Conservation (phyloP, 2,329 filamentous ascomycete species). For the Sclerotinia subarctica region DNA sequence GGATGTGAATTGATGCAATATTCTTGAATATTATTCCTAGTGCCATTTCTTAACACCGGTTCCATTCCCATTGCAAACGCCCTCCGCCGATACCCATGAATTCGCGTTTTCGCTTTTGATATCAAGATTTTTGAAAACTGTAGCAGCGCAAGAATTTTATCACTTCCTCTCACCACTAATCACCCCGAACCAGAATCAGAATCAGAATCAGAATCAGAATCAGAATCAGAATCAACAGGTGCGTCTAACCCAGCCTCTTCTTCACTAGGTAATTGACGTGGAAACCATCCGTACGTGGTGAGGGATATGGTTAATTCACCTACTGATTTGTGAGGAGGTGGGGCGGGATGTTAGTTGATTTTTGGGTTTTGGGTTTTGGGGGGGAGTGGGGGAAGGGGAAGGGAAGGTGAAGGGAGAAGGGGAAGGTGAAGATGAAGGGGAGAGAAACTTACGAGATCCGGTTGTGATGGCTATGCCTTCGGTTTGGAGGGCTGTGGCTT, state of each 20-base stretch:
- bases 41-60: too few relatives aligned
- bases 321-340: constrained; percentile 15
- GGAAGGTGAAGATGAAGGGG: background rate
- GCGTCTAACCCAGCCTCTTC: constrained; percentile 30
- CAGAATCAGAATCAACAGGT: constrained; percentile 27
- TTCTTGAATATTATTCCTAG: background rate
- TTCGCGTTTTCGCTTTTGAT: too few relatives aligned
- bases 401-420: background rate
- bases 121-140: too few relatives aligned
- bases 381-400: background rate
- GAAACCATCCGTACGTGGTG: constrained; percentile 43
- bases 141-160: background rate
- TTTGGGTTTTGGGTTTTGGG: background rate
- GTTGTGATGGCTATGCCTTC: constrained; percentile 41
- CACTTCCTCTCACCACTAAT: background rate
- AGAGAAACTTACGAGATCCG: constrained; percentile 21
- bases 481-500: constrained; percentile 38
- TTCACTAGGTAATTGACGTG: constrained; percentile 39
- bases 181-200: background rate
- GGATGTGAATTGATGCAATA: background rate
- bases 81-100: too few relatives aligned
- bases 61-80: too few relatives aligned
- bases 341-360: background rate
- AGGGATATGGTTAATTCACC: constrained; percentile 41
- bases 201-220: constrained; percentile 26